A percentile compares a stretch with the other conserved stretches of the same genome.
These are phyloP conservation scores for Albizia julibrissin DNA, from an alignment of 306 rosid species.

Conservation along the genomic window DNA sequence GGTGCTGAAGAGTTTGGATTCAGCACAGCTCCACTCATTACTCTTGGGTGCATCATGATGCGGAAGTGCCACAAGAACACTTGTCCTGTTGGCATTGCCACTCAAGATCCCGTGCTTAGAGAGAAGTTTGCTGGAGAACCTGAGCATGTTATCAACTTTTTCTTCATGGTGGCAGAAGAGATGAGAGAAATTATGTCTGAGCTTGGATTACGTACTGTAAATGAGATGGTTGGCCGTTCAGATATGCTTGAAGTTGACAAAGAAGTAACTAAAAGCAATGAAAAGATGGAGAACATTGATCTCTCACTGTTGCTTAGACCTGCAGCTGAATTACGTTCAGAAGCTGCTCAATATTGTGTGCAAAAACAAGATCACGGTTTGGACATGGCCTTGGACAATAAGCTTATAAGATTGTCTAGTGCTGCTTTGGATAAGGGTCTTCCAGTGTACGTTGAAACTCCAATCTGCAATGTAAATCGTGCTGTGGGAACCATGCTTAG, in stretches of 20 bases:
- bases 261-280: conserved; percentile 73
- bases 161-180: conserved; percentile 97
- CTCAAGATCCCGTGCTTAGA: conserved; percentile 98
- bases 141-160: conserved; percentile 93
- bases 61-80: conserved; percentile 98
- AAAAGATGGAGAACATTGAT: conserved; percentile 87
- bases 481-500: conserved; percentile 99
- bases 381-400: conserved; percentile 92
- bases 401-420: conserved; percentile 65
- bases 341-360: conserved; percentile 89
- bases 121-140: conserved; percentile 99
- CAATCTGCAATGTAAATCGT: conserved; percentile 76
- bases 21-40: conserved; percentile 98
- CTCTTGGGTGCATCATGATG: conserved; percentile 99
- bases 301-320: conserved; percentile 87
- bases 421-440: conserved; percentile 88
- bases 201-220: conserved; percentile 79
- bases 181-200: conserved; percentile 91
- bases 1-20: conserved; percentile 99
- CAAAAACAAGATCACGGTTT: conserved; percentile 93
- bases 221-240: conserved; percentile 95
- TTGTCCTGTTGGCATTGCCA: conserved; percentile 98
- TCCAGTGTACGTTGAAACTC: conserved; percentile 85
- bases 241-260: conserved; percentile 94
- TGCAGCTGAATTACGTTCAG: conserved; percentile 94